phyloP scores from a whole-genome alignment of 2,329 filamentous ascomycete species.

The Fusarium oligoseptatum region DNA sequence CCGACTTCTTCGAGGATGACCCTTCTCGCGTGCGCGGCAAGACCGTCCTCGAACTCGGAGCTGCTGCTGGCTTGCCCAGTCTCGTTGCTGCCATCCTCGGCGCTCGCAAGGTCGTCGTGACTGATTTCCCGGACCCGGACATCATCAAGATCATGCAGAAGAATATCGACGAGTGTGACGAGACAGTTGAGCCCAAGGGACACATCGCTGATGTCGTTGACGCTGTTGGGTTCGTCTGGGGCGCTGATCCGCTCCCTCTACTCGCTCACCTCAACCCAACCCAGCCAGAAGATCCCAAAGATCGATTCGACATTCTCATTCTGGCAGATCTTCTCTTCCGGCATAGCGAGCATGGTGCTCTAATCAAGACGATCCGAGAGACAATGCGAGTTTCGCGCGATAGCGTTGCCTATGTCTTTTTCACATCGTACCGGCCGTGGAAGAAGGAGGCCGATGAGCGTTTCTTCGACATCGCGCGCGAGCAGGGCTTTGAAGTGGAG shows the following conservation, averaged over 20 bases:
- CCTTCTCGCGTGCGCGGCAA: slow-evolving; percentile 73
- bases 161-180: slow-evolving; percentile 75
- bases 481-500: slow-evolving; percentile 79
- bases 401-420: slow-evolving; percentile 85
- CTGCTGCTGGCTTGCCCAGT: slow-evolving; percentile 86
- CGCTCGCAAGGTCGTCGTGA: slow-evolving; percentile 80
- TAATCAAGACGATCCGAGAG: slow-evolving; percentile 78
- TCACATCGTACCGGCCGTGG: slow-evolving; percentile 95
- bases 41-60: slow-evolving; percentile 89
- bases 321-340: slow-evolving; percentile 93
- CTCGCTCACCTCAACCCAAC: slow-evolving; percentile 66
- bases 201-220: slow-evolving; percentile 58
- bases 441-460: slow-evolving; percentile 84
- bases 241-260: slow-evolving; percentile 71
- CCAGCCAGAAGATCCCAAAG: slow-evolving; percentile 27
- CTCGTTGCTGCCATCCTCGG: slow-evolving; percentile 81
- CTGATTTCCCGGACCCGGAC: slow-evolving; percentile 89
- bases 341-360: slow-evolving; percentile 85
- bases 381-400: slow-evolving; percentile 70
- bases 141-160: slow-evolving; percentile 83
- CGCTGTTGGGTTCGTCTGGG: slow-evolving; percentile 87
- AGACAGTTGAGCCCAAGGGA: slow-evolving; percentile 50
- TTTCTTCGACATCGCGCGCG: slow-evolving; percentile 84
- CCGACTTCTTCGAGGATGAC: slow-evolving; percentile 81
- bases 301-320: slow-evolving; percentile 83